Conservation (phyloP, 2,329 filamentous ascomycete genomes). For the Pleomassaria siparia region DNA sequence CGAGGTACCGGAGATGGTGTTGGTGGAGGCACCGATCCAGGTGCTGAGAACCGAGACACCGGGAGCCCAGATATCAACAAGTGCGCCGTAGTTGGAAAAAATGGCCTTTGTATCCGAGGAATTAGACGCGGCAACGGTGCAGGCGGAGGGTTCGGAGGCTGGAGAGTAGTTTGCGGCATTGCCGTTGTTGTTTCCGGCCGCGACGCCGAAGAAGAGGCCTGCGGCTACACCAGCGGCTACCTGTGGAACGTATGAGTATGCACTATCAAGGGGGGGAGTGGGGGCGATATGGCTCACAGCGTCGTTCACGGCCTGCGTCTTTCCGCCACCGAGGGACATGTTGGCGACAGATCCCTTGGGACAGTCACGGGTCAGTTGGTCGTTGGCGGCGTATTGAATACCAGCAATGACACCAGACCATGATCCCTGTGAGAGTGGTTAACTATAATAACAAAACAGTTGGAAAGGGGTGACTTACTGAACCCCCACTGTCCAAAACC, state of each 20-base stretch:
- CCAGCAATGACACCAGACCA: conserved; percentile 29
- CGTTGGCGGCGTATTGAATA: conserved; percentile 23
- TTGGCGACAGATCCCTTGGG: conserved; percentile 36
- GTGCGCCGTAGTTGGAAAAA: conserved; percentile 41
- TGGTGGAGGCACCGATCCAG: conserved; percentile 43
- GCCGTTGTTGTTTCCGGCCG: conserved; percentile 39
- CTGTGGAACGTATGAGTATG: conserved; percentile 13
- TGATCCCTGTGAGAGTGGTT: conserved; percentile 13
- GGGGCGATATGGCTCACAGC: conserved; percentile 20
- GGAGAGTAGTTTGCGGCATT: conserved; percentile 34
- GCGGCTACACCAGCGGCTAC: conserved; percentile 32
- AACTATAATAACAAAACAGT: not conserved
- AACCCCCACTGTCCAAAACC: conserved; percentile 34
- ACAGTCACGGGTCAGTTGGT: conserved; percentile 21
- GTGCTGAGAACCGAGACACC: conserved; percentile 48
- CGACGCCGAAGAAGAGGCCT: conserved; percentile 42
- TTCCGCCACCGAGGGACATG: conserved; percentile 37
- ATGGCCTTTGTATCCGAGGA: conserved; percentile 28
- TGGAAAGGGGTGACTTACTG: conserved; percentile 29
- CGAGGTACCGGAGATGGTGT: conserved; percentile 60
- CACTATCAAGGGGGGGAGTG: conserved; percentile 7
- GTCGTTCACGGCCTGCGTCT: conserved; percentile 26
- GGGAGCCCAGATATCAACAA: conserved; percentile 42
- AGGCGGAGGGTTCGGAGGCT: conserved; percentile 37
- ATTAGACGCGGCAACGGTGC: conserved; percentile 42